Evolutionary conservation across 345 rosid species (phyloP).

Genomic region (Gynandropsis gynandra): DNA sequence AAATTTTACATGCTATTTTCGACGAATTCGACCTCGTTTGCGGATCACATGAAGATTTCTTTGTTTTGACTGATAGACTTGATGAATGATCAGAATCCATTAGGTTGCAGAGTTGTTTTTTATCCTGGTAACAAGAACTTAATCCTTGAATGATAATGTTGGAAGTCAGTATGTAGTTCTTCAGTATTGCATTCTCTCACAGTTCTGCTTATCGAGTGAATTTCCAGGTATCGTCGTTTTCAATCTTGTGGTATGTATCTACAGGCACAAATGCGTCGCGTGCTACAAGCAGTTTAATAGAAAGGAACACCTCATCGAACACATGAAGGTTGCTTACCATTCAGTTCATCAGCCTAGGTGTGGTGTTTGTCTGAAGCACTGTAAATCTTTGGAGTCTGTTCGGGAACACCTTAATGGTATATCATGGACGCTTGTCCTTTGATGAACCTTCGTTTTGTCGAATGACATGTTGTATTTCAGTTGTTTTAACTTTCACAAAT

Average conservation of each 20-base stretch:
- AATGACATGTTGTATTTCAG: not conserved
- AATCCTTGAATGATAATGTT: not conserved
- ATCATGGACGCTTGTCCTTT: not conserved
- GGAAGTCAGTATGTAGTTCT: not conserved
- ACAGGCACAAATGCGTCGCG: conserved; percentile 63
- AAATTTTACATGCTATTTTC: too few relatives aligned
- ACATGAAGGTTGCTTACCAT: conserved; percentile 67
- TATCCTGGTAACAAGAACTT: not conserved
- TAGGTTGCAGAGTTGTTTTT: too few relatives aligned
- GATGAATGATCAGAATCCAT: too few relatives aligned
- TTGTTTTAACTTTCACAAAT: not conserved
- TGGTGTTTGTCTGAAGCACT: conserved; percentile 61
- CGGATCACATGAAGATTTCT: not conserved
- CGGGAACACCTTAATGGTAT: conserved; percentile 62
- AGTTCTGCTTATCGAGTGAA: not conserved
- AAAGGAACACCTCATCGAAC: conserved; percentile 68
- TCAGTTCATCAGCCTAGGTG: conserved; percentile 69
- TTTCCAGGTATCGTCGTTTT: not conserved
- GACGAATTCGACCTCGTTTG: not conserved
- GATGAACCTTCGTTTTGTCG: not conserved
- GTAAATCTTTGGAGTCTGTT: conserved; percentile 59
- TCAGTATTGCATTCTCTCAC: too few relatives aligned
- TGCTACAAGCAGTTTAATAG: conserved; percentile 69
- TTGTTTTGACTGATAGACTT: too few relatives aligned
- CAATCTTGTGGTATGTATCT: not conserved